phyloP scores from a whole-genome alignment of 2,329 filamentous ascomycete genomes.

The Diplocarpon mali region DNA sequence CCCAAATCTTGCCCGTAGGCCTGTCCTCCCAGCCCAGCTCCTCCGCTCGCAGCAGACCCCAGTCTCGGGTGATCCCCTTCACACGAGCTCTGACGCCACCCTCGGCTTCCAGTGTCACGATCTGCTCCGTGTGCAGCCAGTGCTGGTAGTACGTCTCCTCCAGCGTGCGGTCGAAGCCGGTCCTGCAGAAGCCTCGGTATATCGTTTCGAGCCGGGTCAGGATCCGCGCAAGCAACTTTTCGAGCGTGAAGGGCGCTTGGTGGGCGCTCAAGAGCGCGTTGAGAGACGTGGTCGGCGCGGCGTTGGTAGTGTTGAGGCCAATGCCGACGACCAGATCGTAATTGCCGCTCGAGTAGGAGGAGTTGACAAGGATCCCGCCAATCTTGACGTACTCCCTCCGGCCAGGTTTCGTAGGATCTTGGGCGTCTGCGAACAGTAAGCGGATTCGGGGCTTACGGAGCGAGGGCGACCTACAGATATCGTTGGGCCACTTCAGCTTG shows the following conservation, averaged over 20 bases:
- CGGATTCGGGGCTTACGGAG: neutral
- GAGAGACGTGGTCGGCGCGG: slow-evolving; percentile 76
- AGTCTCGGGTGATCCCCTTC: slow-evolving; percentile 82
- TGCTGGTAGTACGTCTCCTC: slow-evolving; percentile 67
- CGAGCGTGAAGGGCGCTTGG: slow-evolving; percentile 51
- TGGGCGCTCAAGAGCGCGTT: slow-evolving; percentile 53
- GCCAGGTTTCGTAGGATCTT: slow-evolving; percentile 46
- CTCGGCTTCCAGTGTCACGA: slow-evolving; percentile 67
- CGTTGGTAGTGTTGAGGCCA: slow-evolving; percentile 78
- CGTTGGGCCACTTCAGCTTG: slow-evolving; percentile 95
- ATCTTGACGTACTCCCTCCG: slow-evolving; percentile 67
- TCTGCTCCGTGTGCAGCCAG: slow-evolving; percentile 75
- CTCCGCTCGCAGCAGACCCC: slow-evolving; percentile 76
- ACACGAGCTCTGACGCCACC: slow-evolving; percentile 66
- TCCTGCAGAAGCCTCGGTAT: slow-evolving; percentile 62
- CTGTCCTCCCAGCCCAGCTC: slow-evolving; percentile 66
- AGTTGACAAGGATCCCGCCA: slow-evolving; percentile 85
- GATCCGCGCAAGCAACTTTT: slow-evolving; percentile 73
- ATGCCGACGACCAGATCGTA: slow-evolving; percentile 83
- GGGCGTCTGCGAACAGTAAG: slow-evolving; percentile 39
- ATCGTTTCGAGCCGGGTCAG: slow-evolving; percentile 67
- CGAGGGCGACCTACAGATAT: slow-evolving; percentile 55
- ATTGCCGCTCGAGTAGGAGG: slow-evolving; percentile 61
- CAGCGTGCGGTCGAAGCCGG: slow-evolving; percentile 63
- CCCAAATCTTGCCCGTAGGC: slow-evolving; percentile 66